Conservation (phyloP, 805 yeast species). For the Pichia sporocuriosa region DNA sequence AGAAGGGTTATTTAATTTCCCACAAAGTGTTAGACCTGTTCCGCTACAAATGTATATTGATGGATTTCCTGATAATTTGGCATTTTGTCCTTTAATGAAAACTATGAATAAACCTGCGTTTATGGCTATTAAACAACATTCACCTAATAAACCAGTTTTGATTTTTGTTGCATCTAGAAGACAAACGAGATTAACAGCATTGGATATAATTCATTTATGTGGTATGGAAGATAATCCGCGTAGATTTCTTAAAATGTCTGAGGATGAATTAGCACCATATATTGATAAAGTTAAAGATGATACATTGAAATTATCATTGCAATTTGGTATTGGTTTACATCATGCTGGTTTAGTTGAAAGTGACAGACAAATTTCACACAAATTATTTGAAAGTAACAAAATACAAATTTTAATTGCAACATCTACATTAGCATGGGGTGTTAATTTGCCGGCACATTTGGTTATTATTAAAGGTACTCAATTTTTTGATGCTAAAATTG, state of each 20-base stretch:
- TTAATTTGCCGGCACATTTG: slow-evolving; percentile 72
- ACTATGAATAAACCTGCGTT: slow-evolving; percentile 87
- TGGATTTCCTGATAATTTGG: slow-evolving; percentile 76
- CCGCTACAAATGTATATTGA: slow-evolving; percentile 83
- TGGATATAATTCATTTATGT: slow-evolving; percentile 70
- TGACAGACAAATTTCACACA: slow-evolving; percentile 65
- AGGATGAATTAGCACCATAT: slow-evolving; percentile 48
- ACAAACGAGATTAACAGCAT: slow-evolving; percentile 74
- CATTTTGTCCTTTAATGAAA: slow-evolving; percentile 80
- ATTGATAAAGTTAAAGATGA: slow-evolving; percentile 68
- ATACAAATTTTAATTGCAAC: slow-evolving; percentile 72
- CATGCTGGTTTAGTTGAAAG: slow-evolving; percentile 77
- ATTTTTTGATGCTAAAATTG: slow-evolving; percentile 54
- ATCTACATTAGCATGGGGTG: slow-evolving; percentile 86
- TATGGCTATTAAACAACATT: slow-evolving; percentile 86
- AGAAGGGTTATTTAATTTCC: slow-evolving; percentile 72
- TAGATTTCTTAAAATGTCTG: slow-evolving; percentile 60
- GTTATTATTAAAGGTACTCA: slow-evolving; percentile 76
- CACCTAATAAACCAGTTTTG: slow-evolving; percentile 76
- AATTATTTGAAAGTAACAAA: slow-evolving; percentile 59
- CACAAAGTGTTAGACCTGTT: slow-evolving; percentile 77
- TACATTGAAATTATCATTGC: slow-evolving; percentile 64
- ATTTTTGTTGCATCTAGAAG: slow-evolving; percentile 82
- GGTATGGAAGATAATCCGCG: slow-evolving; percentile 75
- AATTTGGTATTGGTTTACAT: slow-evolving; percentile 75